Conservation (phyloP, 192 early-diverging fungal genomes). For the Coemansia sp. region DNA sequence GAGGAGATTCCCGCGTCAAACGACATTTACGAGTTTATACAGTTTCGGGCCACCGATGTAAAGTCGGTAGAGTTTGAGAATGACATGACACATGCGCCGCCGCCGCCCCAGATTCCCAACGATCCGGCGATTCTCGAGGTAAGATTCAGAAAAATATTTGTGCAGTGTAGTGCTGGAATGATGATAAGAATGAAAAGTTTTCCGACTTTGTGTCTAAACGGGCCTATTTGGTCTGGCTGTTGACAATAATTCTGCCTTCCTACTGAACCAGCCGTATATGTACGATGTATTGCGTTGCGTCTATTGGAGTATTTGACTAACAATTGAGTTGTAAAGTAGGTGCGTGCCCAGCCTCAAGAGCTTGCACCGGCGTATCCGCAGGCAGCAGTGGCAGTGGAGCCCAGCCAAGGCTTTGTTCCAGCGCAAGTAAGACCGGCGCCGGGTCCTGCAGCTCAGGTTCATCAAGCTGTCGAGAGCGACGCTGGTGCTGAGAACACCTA, state of each 20-base stretch:
- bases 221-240: conserved; percentile 6
- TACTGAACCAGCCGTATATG: conserved; percentile 7
- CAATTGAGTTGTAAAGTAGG: neutral
- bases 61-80: conserved; percentile 74
- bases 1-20: conserved; percentile 88
- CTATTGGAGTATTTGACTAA: neutral
- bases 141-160: conserved; percentile 16
- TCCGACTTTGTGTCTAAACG: conserved; percentile 41
- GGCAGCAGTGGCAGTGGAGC: neutral
- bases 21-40: conserved; percentile 86
- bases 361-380: neutral
- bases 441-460: neutral
- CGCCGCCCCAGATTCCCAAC: conserved; percentile 62
- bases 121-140: conserved; percentile 82
- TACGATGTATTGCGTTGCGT: neutral
- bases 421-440: neutral
- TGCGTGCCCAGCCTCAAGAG: neutral
- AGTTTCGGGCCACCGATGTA: conserved; percentile 92
- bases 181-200: conserved; percentile 44
- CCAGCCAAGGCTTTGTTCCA: neutral
- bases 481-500: neutral
- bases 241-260: conserved; percentile 17
- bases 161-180: neutral
- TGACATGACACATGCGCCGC: conserved; percentile 54
- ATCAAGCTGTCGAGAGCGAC: neutral